A percentile compares a stretch with the other conserved stretches of the same genome.
Evolutionary conservation across 179 eudicot genomes (phyloP).

Genomic region (Silene coronaria): DNA sequence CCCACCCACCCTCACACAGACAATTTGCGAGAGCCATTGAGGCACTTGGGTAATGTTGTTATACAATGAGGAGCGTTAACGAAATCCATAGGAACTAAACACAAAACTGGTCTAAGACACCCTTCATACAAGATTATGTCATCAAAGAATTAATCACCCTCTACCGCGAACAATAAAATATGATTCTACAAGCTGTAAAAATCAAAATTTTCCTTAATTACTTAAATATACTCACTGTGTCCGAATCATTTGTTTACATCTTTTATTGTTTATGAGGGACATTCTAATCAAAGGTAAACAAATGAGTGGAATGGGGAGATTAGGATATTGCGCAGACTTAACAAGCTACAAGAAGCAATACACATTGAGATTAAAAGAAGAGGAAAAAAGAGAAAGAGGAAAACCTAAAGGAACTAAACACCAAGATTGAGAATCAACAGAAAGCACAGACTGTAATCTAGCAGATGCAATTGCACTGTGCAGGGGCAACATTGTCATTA

Average conservation of each 20-base stretch:
- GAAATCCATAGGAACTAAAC: background rate
- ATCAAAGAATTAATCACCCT: background rate
- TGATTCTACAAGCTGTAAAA: background rate
- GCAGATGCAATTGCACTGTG: slow-evolving; percentile 68
- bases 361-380: background rate
- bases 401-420: slow-evolving; percentile 61
- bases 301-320: too few relatives aligned
- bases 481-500: slow-evolving; percentile 50
- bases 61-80: too few relatives aligned
- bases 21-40: too few relatives aligned
- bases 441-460: slow-evolving; percentile 48
- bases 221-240: too few relatives aligned
- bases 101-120: background rate
- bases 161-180: background rate
- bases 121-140: background rate
- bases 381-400: too few relatives aligned
- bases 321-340: too few relatives aligned
- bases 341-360: background rate
- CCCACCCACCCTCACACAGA: too few relatives aligned
- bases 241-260: too few relatives aligned
- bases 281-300: background rate
- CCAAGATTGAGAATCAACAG: slow-evolving; percentile 49
- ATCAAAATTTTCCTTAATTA: background rate
- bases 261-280: too few relatives aligned
- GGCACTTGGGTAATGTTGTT: too few relatives aligned